Evolutionary conservation across 2,329 filamentous ascomycete species (phyloP).

Genomic region (Sarocladiaceae sp.): DNA sequence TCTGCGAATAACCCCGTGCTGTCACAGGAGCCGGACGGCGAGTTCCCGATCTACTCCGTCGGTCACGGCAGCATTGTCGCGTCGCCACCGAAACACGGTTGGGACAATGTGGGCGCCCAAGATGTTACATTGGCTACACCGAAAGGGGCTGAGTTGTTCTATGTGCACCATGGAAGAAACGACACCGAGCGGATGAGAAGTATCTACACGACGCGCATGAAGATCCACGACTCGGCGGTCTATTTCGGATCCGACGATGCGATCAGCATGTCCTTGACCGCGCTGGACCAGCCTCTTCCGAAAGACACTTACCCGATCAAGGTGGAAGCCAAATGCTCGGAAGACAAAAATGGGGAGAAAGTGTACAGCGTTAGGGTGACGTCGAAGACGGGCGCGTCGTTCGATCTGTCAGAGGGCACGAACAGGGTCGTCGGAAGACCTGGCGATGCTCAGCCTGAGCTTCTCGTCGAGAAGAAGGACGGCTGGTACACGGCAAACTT

Average conservation of each 20-base stretch:
- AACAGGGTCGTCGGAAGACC: slow-evolving; percentile 20
- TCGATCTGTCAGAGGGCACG: slow-evolving; percentile 18
- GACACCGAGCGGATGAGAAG: slow-evolving; percentile 20
- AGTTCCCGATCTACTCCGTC: slow-evolving; percentile 25
- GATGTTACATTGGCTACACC: slow-evolving; percentile 25
- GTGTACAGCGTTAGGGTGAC: slow-evolving; percentile 15
- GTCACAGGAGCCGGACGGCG: slow-evolving; percentile 20
- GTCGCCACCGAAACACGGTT: slow-evolving; percentile 19
- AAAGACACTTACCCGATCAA: slow-evolving; percentile 22
- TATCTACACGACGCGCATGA: slow-evolving; percentile 27
- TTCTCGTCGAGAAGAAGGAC: slow-evolving; percentile 9
- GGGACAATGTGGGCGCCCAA: slow-evolving; percentile 19
- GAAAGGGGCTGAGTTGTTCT: slow-evolving; percentile 25
- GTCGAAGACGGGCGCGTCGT: slow-evolving; percentile 16
- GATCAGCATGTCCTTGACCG: slow-evolving; percentile 23
- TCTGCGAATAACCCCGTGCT: slow-evolving; percentile 25
- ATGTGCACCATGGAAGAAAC: slow-evolving; percentile 28
- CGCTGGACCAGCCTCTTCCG: slow-evolving; percentile 25
- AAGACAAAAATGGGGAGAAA: neutral
- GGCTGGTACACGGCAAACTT: slow-evolving; percentile 14
- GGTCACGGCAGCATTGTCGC: slow-evolving; percentile 28
- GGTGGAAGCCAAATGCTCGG: slow-evolving; percentile 14
- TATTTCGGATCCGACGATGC: slow-evolving; percentile 21
- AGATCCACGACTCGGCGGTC: slow-evolving; percentile 16
- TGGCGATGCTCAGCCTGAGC: slow-evolving; percentile 11